Base-by-base conservation (phyloP, 306 rosid genomes). In the Calophaca sinica region DNA sequence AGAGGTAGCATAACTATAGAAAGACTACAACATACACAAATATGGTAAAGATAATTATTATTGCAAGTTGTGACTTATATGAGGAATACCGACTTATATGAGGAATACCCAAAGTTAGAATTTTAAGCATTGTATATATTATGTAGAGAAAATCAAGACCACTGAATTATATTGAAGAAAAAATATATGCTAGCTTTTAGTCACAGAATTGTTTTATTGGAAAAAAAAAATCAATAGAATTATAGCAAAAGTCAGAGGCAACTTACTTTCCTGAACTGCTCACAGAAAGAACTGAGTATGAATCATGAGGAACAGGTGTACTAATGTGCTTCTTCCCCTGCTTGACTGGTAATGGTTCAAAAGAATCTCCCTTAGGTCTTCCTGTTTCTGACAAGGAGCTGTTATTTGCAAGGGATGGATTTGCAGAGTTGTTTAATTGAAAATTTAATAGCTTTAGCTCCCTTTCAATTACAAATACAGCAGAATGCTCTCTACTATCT, bases 201-300 rank as follows among this genome's bases (percentile, higher is more conserved):
- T 70, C 38, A 58, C 50, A 64, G 42, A 74, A 36, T 52, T 26
- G 6, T 20, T 53, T 36, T 49, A 20, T 8, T 12, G 36, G 13
- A 38, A 38, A 5, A 6, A 60, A 44, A 15, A 13, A 14, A 44
- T 2, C 12, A 67, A 29, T 20, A 66, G 29, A 60, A 53, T 64
- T 53, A 64, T 46, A 55, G 72, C 15, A 81, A 78, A 73, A 54
- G 38, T 68, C 63, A 66, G 72, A 49, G 29, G 83, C 70, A 81
- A 88, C 99, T 88, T 89, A 96, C 99, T 96, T 96, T 84, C 98
- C 99, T 3, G 99, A 96, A 85, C 93, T 89, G 94, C 99, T 96
- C 53, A 92, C 86, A 76, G 99, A 96, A 79, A 96, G 97, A 76
- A 96, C 90, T 4, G 99, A 96, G 80, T 96, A 85, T 9, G 99